phyloP scores from a whole-genome alignment of 2,329 filamentous ascomycete genomes.

The Diaporthe amygdali region DNA sequence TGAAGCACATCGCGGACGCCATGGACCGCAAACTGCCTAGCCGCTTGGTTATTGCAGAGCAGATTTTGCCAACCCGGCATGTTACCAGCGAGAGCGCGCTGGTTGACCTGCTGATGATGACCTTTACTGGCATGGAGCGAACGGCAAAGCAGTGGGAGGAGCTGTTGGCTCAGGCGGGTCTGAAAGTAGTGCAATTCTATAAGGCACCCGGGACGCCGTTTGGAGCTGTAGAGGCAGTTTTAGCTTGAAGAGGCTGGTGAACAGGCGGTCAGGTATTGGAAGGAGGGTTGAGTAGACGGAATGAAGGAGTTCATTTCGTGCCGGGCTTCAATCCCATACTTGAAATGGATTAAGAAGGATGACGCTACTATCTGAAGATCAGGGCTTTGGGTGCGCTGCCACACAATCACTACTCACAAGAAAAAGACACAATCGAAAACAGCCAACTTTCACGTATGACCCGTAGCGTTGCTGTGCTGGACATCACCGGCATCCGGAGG shows the following conservation, averaged over 20 bases:
- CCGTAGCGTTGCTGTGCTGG: not conserved
- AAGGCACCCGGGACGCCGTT: not conserved
- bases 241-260: not conserved
- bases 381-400: not conserved
- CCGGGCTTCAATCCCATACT: not conserved
- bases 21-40: slow-evolving; percentile 26
- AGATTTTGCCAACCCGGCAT: slow-evolving; percentile 24
- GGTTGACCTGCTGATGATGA: slow-evolving; percentile 30
- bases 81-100: not conserved
- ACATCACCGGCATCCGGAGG: not conserved
- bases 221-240: slow-evolving; percentile 4
- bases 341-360: not conserved
- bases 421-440: not conserved
- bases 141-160: slow-evolving; percentile 15
- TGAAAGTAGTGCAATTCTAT: not conserved
- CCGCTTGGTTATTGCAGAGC: slow-evolving; percentile 30
- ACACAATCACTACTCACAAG: not conserved
- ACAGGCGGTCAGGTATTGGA: too few species aligned
- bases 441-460: not conserved
- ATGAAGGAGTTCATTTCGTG: too few species aligned
- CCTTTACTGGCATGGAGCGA: slow-evolving; percentile 26
- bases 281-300: not conserved
- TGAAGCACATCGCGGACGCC: slow-evolving; percentile 19
- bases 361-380: not conserved
- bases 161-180: slow-evolving; percentile 9